A percentile compares a stretch with the other conserved stretches of the same genome.
Conservation (phyloP, 495 filamentous ascomycete genomes). For the Xylaria venustula region DNA sequence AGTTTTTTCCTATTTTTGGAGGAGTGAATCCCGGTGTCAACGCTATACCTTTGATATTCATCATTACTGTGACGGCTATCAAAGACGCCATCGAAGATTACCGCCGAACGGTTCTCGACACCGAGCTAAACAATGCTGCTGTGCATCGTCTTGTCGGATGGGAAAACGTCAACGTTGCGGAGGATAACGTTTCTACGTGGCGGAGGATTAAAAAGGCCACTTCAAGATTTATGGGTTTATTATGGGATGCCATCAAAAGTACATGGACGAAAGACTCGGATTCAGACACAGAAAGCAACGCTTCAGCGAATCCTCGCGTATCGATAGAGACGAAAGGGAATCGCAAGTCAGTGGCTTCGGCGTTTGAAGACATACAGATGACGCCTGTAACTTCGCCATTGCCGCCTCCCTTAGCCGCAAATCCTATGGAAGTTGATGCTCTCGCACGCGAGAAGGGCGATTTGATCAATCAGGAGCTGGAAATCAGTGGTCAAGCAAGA, state of each 20-base stretch:
- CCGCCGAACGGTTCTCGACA: constrained; percentile 87
- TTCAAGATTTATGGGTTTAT: constrained; percentile 57
- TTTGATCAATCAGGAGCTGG: constrained; percentile 46
- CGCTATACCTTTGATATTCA: constrained; percentile 89
- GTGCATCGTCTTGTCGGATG: constrained; percentile 86
- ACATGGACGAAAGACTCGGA: constrained; percentile 45
- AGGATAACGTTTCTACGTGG: constrained; percentile 84
- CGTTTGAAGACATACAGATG: constrained; percentile 77
- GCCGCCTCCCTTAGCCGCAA: constrained; percentile 46
- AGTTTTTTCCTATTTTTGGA: constrained; percentile 97
- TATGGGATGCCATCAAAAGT: constrained; percentile 49
- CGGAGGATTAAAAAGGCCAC: constrained; percentile 89
- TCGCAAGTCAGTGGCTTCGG: constrained; percentile 59
- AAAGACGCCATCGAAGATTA: constrained; percentile 99
- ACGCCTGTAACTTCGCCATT: constrained; percentile 86
- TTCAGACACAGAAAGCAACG: constrained; percentile 9
- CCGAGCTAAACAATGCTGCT: constrained; percentile 92
- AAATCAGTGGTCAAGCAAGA: constrained; percentile 51
- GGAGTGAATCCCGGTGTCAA: constrained; percentile 86
- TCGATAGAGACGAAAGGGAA: constrained; percentile 63
- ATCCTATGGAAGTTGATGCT: constrained; percentile 66
- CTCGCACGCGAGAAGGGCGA: constrained; percentile 42
- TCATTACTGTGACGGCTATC: constrained; percentile 83
- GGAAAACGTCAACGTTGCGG: constrained; percentile 89
- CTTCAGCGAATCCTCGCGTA: constrained; percentile 47